A percentile compares a stretch with the other conserved stretches of the same genome.
These are phyloP conservation scores for Exophiala aquamarina DNA, from an alignment of 2,329 filamentous ascomycete genomes.

Conservation along the genomic window DNA sequence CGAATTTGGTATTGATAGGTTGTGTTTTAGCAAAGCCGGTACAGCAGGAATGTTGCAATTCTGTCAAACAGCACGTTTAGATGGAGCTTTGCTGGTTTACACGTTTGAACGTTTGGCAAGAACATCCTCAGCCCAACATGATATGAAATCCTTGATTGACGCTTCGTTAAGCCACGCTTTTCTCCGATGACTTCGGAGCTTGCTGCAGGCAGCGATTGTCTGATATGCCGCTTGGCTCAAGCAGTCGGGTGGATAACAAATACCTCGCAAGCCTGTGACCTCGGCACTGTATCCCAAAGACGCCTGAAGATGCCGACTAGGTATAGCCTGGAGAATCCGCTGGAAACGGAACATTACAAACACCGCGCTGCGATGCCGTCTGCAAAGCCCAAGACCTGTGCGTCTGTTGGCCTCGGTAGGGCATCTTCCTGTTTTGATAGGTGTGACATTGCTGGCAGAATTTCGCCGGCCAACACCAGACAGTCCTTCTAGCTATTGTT, in stretches of 20 bases:
- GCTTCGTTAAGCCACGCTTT: background rate
- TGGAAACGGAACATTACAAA: background rate
- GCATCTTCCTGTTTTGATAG: background rate
- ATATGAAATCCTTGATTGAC: slow-evolving; percentile 1
- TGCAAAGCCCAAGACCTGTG: background rate
- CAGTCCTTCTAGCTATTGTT: background rate
- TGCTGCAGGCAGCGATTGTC: background rate
- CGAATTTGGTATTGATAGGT: slow-evolving; percentile 1
- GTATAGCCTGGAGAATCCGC: background rate
- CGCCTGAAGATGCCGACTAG: background rate
- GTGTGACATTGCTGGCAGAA: slow-evolving; percentile 1
- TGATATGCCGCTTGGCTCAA: background rate
- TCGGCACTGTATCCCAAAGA: background rate
- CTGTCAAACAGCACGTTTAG: background rate
- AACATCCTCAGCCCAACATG: slow-evolving; percentile 1
- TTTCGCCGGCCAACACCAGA: background rate
- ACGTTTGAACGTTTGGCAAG: background rate
- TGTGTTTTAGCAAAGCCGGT: background rate
- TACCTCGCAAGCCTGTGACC: background rate
- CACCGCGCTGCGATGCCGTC: background rate
- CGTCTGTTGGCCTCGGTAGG: background rate
- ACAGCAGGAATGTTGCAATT: background rate
- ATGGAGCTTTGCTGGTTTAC: background rate
- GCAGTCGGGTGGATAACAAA: background rate
- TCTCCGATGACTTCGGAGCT: background rate